These are phyloP conservation scores for Colletotrichum zoysiae DNA, from an alignment of 2,329 filamentous ascomycete genomes.

Conservation along the genomic window DNA sequence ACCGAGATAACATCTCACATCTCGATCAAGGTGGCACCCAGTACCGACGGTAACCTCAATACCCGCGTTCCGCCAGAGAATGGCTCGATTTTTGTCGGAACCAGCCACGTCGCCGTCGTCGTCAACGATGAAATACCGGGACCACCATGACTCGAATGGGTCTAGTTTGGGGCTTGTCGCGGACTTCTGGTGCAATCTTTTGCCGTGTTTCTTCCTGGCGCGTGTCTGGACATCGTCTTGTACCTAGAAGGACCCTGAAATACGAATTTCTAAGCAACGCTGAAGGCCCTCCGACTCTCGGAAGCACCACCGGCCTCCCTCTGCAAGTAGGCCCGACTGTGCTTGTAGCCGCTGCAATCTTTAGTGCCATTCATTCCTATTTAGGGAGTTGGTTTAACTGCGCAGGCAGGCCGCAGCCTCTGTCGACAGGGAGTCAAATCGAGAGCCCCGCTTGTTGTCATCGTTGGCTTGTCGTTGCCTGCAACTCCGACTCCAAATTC, in stretches of 20 bases:
- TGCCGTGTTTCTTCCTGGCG: conserved; percentile 24
- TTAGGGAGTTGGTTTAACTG: neutral
- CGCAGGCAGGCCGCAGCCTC: neutral
- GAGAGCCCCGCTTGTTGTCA: neutral
- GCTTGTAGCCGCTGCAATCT: conserved; percentile 24
- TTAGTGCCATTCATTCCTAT: neutral
- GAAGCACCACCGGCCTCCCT: conserved; percentile 26
- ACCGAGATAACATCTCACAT: neutral
- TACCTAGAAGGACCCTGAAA: conserved; percentile 28
- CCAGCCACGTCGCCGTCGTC: conserved; percentile 6
- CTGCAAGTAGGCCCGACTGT: conserved; percentile 36
- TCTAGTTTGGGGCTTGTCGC: conserved; percentile 31
- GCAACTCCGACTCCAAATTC: neutral
- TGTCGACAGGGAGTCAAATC: neutral
- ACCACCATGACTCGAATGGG: conserved; percentile 32
- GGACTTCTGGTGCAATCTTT: conserved; percentile 28
- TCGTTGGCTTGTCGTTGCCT: neutral
- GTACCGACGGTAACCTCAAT: conserved; percentile 15
- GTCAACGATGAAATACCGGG: conserved; percentile 30
- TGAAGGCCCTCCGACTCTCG: conserved; percentile 34
- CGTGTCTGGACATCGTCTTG: conserved; percentile 19
- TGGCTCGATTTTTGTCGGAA: neutral
- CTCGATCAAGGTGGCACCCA: conserved; percentile 7
- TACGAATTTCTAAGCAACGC: conserved; percentile 38
- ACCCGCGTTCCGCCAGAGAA: conserved; percentile 1